Conservation (phyloP, 306 rosid species). For the Nissolia schottii region DNA sequence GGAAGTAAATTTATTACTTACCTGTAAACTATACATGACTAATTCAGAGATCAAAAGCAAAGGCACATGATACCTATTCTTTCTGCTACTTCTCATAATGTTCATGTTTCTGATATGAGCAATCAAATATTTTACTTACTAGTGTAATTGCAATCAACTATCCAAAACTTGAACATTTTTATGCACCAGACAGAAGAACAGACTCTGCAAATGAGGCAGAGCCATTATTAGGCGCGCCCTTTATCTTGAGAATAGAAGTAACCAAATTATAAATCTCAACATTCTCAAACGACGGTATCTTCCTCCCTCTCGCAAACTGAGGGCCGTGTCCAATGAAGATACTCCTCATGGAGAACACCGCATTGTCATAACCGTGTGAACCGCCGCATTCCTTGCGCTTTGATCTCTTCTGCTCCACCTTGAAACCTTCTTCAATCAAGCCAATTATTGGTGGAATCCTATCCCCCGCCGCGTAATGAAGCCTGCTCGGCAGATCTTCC, state of each 20-base stretch:
- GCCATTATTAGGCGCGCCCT: conserved; percentile 86
- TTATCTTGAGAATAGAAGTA: conserved; percentile 73
- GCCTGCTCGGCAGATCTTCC: conserved; percentile 81
- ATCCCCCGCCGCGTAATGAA: conserved; percentile 62
- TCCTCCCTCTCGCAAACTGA: conserved; percentile 75
- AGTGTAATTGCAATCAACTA: background rate
- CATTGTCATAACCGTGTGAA: conserved; percentile 91
- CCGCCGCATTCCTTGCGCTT: conserved; percentile 80
- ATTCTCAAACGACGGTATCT: conserved; percentile 92
- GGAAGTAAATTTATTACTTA: conserved; percentile 7
- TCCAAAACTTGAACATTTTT: background rate
- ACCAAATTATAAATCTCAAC: conserved; percentile 86
- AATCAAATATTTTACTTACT: conserved; percentile 10
- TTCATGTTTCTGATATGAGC: conserved; percentile 5
- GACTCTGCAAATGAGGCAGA: conserved; percentile 59
- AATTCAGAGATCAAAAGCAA: background rate
- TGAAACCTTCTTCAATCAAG: conserved; percentile 72
- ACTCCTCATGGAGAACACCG: conserved; percentile 86
- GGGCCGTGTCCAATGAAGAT: conserved; percentile 96
- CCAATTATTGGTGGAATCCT: conserved; percentile 82
- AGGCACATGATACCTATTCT: background rate
- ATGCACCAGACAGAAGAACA: conserved; percentile 56
- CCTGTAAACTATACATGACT: background rate
- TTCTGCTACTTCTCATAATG: background rate
- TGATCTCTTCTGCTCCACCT: conserved; percentile 70